Percentiles rank a stretch among this genome's conserved stretches.
phyloP scores from a whole-genome alignment of 768 basidiomycete species.

The Kwoniella dejecticola region DNA sequence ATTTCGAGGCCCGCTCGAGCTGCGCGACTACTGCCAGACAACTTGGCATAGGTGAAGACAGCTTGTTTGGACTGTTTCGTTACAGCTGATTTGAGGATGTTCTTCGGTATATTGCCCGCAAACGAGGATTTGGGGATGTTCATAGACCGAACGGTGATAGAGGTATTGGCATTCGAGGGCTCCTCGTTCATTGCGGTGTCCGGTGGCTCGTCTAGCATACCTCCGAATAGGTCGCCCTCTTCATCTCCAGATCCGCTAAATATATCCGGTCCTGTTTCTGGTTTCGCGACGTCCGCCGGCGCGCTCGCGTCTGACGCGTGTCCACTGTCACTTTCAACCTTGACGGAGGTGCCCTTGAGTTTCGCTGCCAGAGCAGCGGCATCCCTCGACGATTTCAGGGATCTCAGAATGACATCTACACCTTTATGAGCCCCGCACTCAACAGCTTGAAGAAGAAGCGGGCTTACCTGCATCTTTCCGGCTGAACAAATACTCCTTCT shows the following conservation, averaged over 20 bases:
- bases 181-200: constrained; percentile 57
- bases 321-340: neutral
- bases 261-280: constrained; percentile 6
- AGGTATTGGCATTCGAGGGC: constrained; percentile 57
- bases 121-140: constrained; percentile 73
- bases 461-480: constrained; percentile 52
- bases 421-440: neutral
- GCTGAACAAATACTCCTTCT: constrained; percentile 55
- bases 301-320: neutral
- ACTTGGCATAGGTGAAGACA: constrained; percentile 65
- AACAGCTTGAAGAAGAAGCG: neutral
- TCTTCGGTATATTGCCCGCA: constrained; percentile 73
- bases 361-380: constrained; percentile 34
- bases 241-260: constrained; percentile 37
- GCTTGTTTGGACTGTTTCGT: constrained; percentile 62
- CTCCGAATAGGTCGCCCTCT: constrained; percentile 66
- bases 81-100: constrained; percentile 63
- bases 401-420: constrained; percentile 37
- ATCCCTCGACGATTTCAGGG: constrained; percentile 38
- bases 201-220: constrained; percentile 65
- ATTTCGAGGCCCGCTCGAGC: constrained; percentile 72
- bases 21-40: constrained; percentile 74
- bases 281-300: neutral
- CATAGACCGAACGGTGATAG: constrained; percentile 66
- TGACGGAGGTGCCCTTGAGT: constrained; percentile 24